A percentile compares a stretch with the other conserved stretches of the same genome.
phyloP scores from a whole-genome alignment of 768 basidiomycete species.

The Leccinum sublutescens region DNA sequence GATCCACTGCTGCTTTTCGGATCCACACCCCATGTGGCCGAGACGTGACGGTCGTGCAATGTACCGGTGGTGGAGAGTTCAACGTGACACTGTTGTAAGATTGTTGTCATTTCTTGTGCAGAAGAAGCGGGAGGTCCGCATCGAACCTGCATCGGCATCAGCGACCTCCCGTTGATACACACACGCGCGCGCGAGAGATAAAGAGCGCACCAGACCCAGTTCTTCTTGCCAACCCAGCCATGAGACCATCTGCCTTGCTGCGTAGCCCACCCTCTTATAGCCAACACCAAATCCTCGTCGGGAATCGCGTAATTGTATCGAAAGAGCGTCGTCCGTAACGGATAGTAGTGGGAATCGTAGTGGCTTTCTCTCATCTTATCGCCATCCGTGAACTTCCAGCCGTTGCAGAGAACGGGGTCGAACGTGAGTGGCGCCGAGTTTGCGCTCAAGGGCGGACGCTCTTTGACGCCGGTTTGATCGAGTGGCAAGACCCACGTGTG shows the following conservation, averaged over 20 bases:
- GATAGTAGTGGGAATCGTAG: conserved; percentile 1
- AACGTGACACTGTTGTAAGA: neutral
- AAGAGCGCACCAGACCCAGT: conserved; percentile 24
- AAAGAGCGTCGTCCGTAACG: conserved; percentile 20
- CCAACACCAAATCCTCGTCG: neutral
- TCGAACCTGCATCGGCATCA: conserved; percentile 19
- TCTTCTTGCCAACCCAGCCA: neutral
- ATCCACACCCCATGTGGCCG: too few species aligned
- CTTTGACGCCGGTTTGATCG: conserved; percentile 16
- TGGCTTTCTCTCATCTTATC: fast-evolving
- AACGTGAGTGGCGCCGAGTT: conserved; percentile 11
- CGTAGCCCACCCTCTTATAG: conserved; percentile 8
- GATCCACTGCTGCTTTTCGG: too few species aligned
- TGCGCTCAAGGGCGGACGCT: conserved; percentile 8
- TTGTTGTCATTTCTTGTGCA: neutral
- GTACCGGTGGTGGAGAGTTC: neutral
- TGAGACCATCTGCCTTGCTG: conserved; percentile 8
- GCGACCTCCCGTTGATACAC: neutral
- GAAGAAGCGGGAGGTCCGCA: conserved; percentile 15
- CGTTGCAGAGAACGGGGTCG: conserved; percentile 19
- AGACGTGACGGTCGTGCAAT: neutral
- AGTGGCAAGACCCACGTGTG: conserved; percentile 33
- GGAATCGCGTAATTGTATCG: conserved; percentile 27
- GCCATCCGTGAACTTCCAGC: conserved; percentile 11
- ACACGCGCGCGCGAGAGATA: neutral